Conservation (phyloP, 495 filamentous ascomycete genomes). For the Daldinia vernicosa region DNA sequence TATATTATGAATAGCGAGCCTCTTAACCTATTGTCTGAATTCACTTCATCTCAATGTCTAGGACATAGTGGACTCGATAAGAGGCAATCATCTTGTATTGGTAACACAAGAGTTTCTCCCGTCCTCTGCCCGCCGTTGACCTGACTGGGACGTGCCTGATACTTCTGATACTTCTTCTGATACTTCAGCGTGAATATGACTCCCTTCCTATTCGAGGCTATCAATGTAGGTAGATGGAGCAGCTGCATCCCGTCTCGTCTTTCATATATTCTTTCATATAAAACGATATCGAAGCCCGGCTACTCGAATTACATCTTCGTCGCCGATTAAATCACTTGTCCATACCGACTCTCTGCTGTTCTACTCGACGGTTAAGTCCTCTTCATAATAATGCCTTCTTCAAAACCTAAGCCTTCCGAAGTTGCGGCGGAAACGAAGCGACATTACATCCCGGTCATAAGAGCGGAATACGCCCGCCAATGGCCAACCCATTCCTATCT, state of each 20-base stretch:
- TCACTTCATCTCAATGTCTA: slow-evolving; percentile 50
- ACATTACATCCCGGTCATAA: slow-evolving; percentile 67
- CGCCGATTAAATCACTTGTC: slow-evolving; percentile 17
- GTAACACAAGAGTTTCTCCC: slow-evolving; percentile 45
- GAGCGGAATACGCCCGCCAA: slow-evolving; percentile 55
- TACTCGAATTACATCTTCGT: slow-evolving; percentile 6
- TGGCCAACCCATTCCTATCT: slow-evolving; percentile 60
- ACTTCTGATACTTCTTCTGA: too few relatives aligned
- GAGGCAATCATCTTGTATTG: slow-evolving; percentile 47
- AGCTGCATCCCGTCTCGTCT: slow-evolving; percentile 19
- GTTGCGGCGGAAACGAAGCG: slow-evolving; percentile 75
- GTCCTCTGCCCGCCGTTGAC: slow-evolving; percentile 16
- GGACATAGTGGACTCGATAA: slow-evolving; percentile 46
- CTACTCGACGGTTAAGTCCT: background rate
- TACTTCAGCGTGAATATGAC: slow-evolving; percentile 26
- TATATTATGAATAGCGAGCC: slow-evolving; percentile 35
- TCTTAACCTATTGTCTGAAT: slow-evolving; percentile 37
- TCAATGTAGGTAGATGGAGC: slow-evolving; percentile 22
- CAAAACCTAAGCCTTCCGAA: slow-evolving; percentile 72
- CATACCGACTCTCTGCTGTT: background rate
- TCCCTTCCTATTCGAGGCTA: slow-evolving; percentile 15
- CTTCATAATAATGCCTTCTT: slow-evolving; percentile 60
- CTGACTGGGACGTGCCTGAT: slow-evolving; percentile 17
- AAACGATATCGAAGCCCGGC: slow-evolving; percentile 23
- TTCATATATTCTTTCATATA: slow-evolving; percentile 18